These are phyloP conservation scores for Atkinsonella texensis DNA, from an alignment of 2,329 filamentous ascomycete species.

Conservation along the genomic window DNA sequence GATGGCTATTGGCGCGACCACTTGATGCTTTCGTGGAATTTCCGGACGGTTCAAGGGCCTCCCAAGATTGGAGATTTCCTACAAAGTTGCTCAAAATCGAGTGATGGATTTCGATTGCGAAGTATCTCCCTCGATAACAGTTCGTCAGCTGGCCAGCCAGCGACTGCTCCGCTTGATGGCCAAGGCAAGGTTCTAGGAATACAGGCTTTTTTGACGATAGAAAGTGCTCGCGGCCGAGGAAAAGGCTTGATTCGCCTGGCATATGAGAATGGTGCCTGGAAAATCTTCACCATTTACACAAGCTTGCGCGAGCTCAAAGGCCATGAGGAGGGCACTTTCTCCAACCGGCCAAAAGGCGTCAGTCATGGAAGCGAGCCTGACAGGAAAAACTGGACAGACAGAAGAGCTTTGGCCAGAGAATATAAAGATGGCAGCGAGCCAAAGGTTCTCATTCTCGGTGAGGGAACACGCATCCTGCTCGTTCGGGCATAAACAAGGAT, in stretches of 20 bases:
- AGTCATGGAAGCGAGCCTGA: constrained; percentile 39
- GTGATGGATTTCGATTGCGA: constrained; percentile 27
- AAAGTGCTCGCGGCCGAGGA: constrained; percentile 41
- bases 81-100: constrained; percentile 15
- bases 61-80: constrained; percentile 29
- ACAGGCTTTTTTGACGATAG: constrained; percentile 42
- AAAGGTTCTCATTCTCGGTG: constrained; percentile 49
- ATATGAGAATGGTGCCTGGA: constrained; percentile 36
- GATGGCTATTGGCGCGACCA: constrained; percentile 48
- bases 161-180: constrained; percentile 34
- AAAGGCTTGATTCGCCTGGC: constrained; percentile 43
- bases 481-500: neutral
- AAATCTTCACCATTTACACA: constrained; percentile 53
- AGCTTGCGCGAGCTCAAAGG: constrained; percentile 41
- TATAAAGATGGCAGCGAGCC: constrained; percentile 38
- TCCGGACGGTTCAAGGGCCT: constrained; percentile 36
- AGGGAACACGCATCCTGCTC: constrained; percentile 9
- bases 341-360: constrained; percentile 40
- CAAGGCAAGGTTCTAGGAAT: constrained; percentile 38
- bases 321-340: constrained; percentile 35
- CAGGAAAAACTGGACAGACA: constrained; percentile 49
- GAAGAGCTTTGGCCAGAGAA: constrained; percentile 32
- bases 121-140: constrained; percentile 34
- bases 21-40: constrained; percentile 43
- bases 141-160: constrained; percentile 31